Percentiles rank a stretch among this genome's conserved stretches.
phyloP scores from a whole-genome alignment of 2,329 filamentous ascomycete genomes.

The Tolypocladium cylindrosporum region DNA sequence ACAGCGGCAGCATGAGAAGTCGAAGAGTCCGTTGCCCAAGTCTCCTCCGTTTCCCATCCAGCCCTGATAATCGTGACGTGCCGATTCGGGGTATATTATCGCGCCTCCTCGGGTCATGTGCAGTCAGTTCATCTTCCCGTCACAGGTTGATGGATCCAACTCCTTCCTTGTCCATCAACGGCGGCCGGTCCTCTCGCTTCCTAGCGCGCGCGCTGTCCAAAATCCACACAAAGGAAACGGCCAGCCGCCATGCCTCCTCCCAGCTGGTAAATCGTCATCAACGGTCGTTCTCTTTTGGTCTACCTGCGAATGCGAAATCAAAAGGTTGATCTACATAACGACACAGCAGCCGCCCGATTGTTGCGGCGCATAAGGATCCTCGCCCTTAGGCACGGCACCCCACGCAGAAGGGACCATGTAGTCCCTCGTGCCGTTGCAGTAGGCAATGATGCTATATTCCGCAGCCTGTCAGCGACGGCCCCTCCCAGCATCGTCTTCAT shows the following conservation, averaged over 20 bases:
- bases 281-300: not conserved
- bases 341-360: conserved; percentile 87
- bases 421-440: conserved; percentile 95
- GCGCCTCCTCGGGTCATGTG: not conserved
- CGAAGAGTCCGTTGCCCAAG: not conserved
- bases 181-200: not conserved
- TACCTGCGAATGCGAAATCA: not conserved
- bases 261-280: not conserved
- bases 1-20: not conserved
- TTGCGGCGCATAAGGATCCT: conserved; percentile 97
- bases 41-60: not conserved
- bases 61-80: not conserved
- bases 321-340: conserved; percentile 60
- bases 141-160: not conserved
- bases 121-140: not conserved
- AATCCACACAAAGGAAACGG: not conserved
- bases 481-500: not conserved
- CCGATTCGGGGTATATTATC: conserved; percentile 3
- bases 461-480: not conserved
- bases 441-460: conserved; percentile 76
- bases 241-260: not conserved
- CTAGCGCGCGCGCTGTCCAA: not conserved
- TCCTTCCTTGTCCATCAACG: not conserved
- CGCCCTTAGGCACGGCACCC: conserved; percentile 87
- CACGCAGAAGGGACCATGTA: conserved; percentile 98